These are phyloP conservation scores for Diphasiastrum complanatum DNA, from an alignment of 83 land plant species.

Conservation along the genomic window DNA sequence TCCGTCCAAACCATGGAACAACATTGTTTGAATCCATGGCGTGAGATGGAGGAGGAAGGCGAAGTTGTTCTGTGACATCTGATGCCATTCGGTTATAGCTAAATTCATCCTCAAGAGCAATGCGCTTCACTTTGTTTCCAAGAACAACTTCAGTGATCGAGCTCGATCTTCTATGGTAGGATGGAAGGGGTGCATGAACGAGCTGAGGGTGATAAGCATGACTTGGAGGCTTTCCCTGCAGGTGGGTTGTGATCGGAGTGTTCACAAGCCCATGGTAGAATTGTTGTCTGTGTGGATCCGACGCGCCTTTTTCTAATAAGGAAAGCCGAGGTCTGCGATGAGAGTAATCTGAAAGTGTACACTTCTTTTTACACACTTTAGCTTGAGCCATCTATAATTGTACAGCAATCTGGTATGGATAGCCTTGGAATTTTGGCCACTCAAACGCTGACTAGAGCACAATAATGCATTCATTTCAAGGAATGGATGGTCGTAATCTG, in stretches of 20 bases:
- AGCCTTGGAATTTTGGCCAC: too few species aligned
- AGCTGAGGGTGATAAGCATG: slow-evolving; percentile 1
- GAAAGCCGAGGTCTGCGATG: background rate
- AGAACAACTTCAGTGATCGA: slow-evolving; percentile 9
- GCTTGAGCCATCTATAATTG: too few species aligned
- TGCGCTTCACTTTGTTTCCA: slow-evolving; percentile 2
- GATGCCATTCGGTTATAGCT: slow-evolving; percentile 5
- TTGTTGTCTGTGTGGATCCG: slow-evolving; percentile 4
- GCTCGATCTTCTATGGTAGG: background rate
- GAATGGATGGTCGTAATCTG: too few species aligned
- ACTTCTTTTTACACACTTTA: background rate
- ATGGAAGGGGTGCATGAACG: background rate
- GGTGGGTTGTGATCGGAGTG: background rate
- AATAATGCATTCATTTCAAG: too few species aligned
- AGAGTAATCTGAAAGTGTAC: background rate
- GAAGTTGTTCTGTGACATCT: slow-evolving; percentile 17
- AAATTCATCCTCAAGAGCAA: background rate
- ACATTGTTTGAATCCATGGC: background rate
- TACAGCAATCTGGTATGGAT: too few species aligned
- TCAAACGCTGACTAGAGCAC: too few species aligned
- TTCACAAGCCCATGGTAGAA: background rate
- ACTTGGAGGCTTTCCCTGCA: background rate
- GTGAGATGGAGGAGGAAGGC: slow-evolving; percentile 11
- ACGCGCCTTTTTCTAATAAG: background rate
- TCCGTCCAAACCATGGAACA: slow-evolving; percentile 10